Evolutionary conservation across 306 rosid genomes (phyloP).

Genomic region (Biancaea sappan): DNA sequence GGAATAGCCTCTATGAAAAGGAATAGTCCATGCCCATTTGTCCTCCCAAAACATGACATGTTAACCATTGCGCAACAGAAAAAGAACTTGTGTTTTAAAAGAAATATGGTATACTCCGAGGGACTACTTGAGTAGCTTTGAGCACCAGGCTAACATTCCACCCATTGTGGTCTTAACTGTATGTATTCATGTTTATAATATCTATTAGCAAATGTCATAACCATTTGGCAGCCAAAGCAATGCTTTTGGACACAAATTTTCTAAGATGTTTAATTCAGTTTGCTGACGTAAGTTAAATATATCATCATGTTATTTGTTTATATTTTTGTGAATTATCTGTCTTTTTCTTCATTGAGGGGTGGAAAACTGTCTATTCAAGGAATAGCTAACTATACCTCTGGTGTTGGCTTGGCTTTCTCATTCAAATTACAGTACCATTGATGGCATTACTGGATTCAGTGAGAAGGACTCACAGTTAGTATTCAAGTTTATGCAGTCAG

Average conservation of each 20-base stretch:
- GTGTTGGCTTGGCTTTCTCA: constrained; percentile 32
- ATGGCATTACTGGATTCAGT: constrained; percentile 84
- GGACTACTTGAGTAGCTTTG: background rate
- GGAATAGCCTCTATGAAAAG: background rate
- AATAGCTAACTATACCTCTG: constrained; percentile 29
- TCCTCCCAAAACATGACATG: background rate
- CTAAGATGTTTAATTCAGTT: background rate
- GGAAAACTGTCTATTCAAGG: constrained; percentile 5
- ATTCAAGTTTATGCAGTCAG: constrained; percentile 65
- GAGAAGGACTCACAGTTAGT: constrained; percentile 61
- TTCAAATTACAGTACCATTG: constrained; percentile 63
- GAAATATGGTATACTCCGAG: background rate
- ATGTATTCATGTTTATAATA: background rate
- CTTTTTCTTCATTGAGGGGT: background rate
- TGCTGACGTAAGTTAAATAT: background rate
- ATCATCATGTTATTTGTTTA: constrained; percentile 2
- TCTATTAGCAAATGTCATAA: background rate
- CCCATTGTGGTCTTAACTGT: background rate
- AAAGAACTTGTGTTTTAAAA: background rate
- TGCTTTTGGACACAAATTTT: background rate
- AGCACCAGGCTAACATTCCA: background rate
- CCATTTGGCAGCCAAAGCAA: background rate
- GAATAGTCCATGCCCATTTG: background rate
- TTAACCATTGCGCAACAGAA: background rate
- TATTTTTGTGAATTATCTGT: background rate